These are phyloP conservation scores for Parafenestella ontariensis DNA, from an alignment of 2,329 filamentous ascomycete species.

Conservation along the genomic window DNA sequence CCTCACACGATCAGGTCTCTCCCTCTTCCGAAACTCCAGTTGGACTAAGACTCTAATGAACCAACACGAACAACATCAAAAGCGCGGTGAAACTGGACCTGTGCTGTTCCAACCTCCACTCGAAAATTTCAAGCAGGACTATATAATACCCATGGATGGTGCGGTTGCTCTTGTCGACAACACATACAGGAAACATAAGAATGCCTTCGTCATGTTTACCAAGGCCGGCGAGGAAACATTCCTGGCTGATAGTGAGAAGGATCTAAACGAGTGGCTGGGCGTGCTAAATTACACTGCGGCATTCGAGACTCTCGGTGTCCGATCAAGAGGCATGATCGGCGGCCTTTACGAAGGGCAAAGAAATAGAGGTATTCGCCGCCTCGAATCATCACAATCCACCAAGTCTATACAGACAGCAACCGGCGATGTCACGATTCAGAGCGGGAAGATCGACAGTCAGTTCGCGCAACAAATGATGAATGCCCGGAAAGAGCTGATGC, in stretches of 20 bases:
- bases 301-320: conserved; percentile 88
- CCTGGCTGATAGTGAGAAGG: conserved; percentile 85
- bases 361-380: conserved; percentile 72
- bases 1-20: conserved; percentile 93
- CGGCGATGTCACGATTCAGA: conserved; percentile 76
- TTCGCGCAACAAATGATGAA: conserved; percentile 86
- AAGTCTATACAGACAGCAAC: conserved; percentile 73
- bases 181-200: conserved; percentile 92
- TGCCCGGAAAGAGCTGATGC: conserved; percentile 82
- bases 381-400: conserved; percentile 64
- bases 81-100: conserved; percentile 76
- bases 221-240: conserved; percentile 87
- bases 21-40: conserved; percentile 90
- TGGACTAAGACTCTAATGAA: conserved; percentile 93
- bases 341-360: conserved; percentile 85
- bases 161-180: conserved; percentile 87
- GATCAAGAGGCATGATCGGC: conserved; percentile 86
- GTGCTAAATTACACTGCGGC: conserved; percentile 96
- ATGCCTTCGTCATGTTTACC: conserved; percentile 89
- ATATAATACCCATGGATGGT: conserved; percentile 89
- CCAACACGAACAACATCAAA: conserved; percentile 84
- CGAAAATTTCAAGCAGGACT: conserved; percentile 91
- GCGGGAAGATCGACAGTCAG: conserved; percentile 77
- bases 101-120: conserved; percentile 91
- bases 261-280: conserved; percentile 96